These are phyloP conservation scores for Botrytis squamosa DNA, from an alignment of 2,329 filamentous ascomycete species.

Conservation along the genomic window DNA sequence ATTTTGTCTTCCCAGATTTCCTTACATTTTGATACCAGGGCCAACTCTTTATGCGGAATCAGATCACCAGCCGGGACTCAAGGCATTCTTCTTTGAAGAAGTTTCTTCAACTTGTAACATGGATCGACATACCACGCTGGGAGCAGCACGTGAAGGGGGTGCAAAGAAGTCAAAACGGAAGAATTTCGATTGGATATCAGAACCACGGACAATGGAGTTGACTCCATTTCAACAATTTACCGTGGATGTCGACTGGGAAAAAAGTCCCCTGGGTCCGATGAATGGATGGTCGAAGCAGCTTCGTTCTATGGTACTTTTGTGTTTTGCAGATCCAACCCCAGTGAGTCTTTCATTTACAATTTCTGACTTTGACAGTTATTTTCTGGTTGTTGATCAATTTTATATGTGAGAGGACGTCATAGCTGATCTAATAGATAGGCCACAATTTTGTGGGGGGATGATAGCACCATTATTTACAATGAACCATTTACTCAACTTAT, in stretches of 20 bases:
- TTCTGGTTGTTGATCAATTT: not conserved
- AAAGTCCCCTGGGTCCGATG: slow-evolving; percentile 71
- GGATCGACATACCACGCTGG: not conserved
- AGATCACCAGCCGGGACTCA: not conserved
- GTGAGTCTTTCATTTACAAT: slow-evolving; percentile 4
- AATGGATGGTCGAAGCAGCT: slow-evolving; percentile 65
- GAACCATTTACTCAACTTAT: slow-evolving; percentile 68
- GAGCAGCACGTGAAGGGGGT: not conserved
- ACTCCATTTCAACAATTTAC: slow-evolving; percentile 35
- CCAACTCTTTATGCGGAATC: not conserved
- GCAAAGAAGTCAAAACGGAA: slow-evolving; percentile 14
- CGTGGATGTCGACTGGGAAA: slow-evolving; percentile 62
- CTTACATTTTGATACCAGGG: not conserved
- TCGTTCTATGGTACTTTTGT: slow-evolving; percentile 72
- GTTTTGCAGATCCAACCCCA: slow-evolving; percentile 74
- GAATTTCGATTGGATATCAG: slow-evolving; percentile 31
- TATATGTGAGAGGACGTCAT: not conserved
- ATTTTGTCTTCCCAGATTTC: not conserved
- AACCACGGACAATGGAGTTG: slow-evolving; percentile 23
- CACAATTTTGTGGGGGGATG: slow-evolving; percentile 74
- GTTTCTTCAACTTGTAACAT: not conserved
- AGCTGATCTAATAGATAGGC: slow-evolving; percentile 40
- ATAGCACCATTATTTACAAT: slow-evolving; percentile 65
- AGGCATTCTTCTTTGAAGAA: not conserved
- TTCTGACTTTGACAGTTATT: not conserved